Base-by-base conservation (phyloP, 768 basidiomycete species). In the Lactarius sp. region DNA sequence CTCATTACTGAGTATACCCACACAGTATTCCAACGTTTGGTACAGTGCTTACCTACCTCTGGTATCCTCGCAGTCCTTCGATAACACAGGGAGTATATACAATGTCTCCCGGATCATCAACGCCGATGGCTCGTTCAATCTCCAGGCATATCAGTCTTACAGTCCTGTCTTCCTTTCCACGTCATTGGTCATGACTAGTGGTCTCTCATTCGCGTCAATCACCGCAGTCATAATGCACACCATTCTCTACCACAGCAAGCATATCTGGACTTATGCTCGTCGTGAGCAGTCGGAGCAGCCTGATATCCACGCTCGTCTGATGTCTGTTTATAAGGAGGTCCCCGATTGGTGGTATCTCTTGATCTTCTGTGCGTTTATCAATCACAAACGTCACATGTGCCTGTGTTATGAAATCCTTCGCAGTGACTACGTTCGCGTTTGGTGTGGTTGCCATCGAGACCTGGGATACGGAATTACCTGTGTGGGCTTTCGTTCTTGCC, bases 171-270 rank as follows among this genome's bases (percentile, higher is more conserved):
- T 80, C 74, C 74, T 90, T 51, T 82, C 85, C 37, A 42, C 82
- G 22, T 86, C 88, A 1, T 93, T 92, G 69, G 86, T 90, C 13
- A 74, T 92, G 27, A 80, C 85, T 14, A 94, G 92, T 69, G 90
- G 86, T 20, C 77, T 93, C 4, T 88, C 88, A 13, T 27, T 27
- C 22, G 22, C 22, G 22, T 27, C 22, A 27, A 27, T 27, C 22
- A 27, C 22, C 22, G 22, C 22, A 27, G 22, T 27, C 22, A 1
- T 27, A 1, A 27, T 27, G 22, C 22, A 27, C 22, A 27, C 22
- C 22, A 1, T 27, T 27, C 22, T 27, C 22, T 27, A 27, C 22
- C 22, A 27, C 22, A 27, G 22, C 22, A 27, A 27, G 22, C 22
- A 2, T 1, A 27, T 27, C 22, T 27, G 22, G 22, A 27, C 22